Evolutionary conservation across 306 rosid genomes (phyloP).

Genomic region (Prunus kanzakura): DNA sequence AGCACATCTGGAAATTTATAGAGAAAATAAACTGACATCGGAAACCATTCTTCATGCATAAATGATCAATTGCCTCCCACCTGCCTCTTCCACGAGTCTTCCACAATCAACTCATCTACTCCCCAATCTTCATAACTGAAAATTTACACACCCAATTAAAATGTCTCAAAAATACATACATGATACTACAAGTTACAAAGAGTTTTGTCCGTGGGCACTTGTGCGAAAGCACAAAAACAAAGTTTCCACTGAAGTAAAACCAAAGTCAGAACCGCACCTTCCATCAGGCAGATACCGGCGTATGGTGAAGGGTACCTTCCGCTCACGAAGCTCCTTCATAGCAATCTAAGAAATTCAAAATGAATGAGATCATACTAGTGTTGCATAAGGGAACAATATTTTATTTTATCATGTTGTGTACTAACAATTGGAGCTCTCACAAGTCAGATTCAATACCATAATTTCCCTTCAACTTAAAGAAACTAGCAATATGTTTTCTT

Average conservation of each 20-base stretch:
- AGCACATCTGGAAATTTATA: neutral
- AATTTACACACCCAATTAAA: neutral
- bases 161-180: neutral
- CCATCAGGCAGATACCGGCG: conserved; percentile 98
- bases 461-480: neutral
- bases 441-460: neutral
- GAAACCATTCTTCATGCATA: neutral
- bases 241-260: too few species aligned
- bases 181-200: neutral
- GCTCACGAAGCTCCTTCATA: conserved; percentile 93
- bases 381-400: neutral
- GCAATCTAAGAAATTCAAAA: conserved; percentile 55
- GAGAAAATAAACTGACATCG: neutral
- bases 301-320: conserved; percentile 92
- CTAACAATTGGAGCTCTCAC: neutral
- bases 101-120: conserved; percentile 90
- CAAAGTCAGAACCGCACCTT: conserved; percentile 44
- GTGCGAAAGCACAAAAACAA: neutral
- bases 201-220: neutral
- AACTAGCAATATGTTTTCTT: too few species aligned
- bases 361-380: neutral
- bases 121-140: conserved; percentile 97
- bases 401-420: neutral
- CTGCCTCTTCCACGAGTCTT: conserved; percentile 99
- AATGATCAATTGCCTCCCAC: conserved; percentile 75